Percentiles rank a stretch among this genome's conserved stretches.
Conservation (phyloP, 306 rosid species). For the Canavalia ensiformis region DNA sequence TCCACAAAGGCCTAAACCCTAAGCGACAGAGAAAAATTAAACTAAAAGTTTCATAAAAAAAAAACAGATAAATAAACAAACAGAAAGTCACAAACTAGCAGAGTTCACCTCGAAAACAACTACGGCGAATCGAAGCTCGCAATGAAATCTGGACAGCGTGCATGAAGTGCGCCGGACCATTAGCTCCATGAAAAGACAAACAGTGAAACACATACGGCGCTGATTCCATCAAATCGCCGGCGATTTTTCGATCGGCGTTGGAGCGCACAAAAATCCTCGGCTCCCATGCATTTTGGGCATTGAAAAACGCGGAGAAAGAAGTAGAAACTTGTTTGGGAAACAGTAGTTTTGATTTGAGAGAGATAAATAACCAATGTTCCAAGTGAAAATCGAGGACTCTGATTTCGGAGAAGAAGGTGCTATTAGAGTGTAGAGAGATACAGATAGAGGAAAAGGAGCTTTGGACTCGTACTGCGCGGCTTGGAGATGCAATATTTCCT, state of each 20-base stretch:
- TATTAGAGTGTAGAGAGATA: constrained; percentile 43
- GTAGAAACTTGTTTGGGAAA: constrained; percentile 12
- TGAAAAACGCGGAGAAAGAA: background rate
- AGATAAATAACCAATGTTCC: constrained; percentile 29
- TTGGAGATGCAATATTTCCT: background rate
- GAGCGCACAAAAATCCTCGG: constrained; percentile 57
- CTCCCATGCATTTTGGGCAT: constrained; percentile 60
- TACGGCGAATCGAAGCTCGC: constrained; percentile 58
- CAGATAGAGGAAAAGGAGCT: constrained; percentile 49
- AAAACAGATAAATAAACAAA: background rate
- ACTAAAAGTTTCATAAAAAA: background rate
- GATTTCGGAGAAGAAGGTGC: constrained; percentile 45
- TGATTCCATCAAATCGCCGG: constrained; percentile 86
- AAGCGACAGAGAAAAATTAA: constrained; percentile 26
- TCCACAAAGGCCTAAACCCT: constrained; percentile 46
- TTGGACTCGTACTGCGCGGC: constrained; percentile 26
- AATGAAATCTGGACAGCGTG: constrained; percentile 58
- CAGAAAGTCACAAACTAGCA: background rate
- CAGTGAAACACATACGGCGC: constrained; percentile 45
- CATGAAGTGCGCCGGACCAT: constrained; percentile 64
- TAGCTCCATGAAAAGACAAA: constrained; percentile 67
- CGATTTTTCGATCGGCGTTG: constrained; percentile 62
- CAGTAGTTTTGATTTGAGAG: constrained; percentile 51
- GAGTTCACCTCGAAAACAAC: constrained; percentile 73
- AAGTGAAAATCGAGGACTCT: constrained; percentile 35